Evolutionary conservation across 2,329 filamentous ascomycete species (phyloP), one percentile per base, ranked within the genome.

Genomic region (Fragosphaeria purpurea): DNA sequence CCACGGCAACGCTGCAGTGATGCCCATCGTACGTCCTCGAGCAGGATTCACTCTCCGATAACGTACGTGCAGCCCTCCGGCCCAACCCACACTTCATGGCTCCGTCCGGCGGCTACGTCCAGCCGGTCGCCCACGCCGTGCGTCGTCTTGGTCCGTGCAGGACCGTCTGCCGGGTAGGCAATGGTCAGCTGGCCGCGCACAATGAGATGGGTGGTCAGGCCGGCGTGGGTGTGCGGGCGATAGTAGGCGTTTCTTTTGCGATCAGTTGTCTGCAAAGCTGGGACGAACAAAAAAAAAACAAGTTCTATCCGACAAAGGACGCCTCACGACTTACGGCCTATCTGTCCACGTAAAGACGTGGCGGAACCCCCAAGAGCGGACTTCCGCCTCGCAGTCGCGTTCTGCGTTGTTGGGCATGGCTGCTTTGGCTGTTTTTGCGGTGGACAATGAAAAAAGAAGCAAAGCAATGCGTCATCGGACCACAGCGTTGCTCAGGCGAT

Each of bases 271-370:
- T 22, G 22, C 22, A 22, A 22, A 22, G 22, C 22, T 22, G 22
- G 22, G 22, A 22, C 22, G 22, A 22, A 22, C 22, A 22, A 22
- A 22, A 22, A 22, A 22, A 22, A 22, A 22, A 22, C 22, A 22
- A 22, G 22, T 22, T 22, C 22, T 22, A 22, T 22, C 22, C 22
- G 22, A 22, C 22, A 22, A 22, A 22, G 22, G 22, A 22, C 22
- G 22, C 22, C 22, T 22, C 22, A 22, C 22, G 33, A 74, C 79
- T 62, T 74, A 86, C 83, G 82, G 79, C 30, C 71, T 68, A 64
- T 88, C 85, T 7, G 75, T 80, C 83, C 84, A 88, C 3, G 82
- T 86, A 56, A 86, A 86, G 60, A 86, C 82, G 46, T 80, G 72
- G 3, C 63, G 57, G 61, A 87, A 88, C 1, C 84, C 84, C 83